These are phyloP conservation scores for Epichloe baconii DNA, from an alignment of 2,329 filamentous ascomycete species.

Conservation along the genomic window DNA sequence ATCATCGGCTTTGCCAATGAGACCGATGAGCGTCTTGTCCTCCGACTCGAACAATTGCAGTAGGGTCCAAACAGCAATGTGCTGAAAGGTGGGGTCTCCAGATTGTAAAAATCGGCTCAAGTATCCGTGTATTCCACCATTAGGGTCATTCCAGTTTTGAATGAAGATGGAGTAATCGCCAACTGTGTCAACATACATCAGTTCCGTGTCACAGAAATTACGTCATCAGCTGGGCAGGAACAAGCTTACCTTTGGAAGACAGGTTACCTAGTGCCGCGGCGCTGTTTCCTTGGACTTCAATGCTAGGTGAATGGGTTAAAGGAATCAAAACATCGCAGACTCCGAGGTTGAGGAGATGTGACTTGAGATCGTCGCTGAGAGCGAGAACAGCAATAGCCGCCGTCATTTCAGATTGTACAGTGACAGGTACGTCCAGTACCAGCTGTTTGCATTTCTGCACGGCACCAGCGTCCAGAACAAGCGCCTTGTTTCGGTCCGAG, in stretches of 20 bases:
- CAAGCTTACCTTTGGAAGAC: constrained; percentile 74
- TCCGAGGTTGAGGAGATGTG: constrained; percentile 76
- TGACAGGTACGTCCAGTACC: constrained; percentile 81
- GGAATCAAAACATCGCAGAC: constrained; percentile 96
- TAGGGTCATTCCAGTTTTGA: constrained; percentile 82
- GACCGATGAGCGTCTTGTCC: constrained; percentile 74
- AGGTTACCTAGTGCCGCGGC: constrained; percentile 90
- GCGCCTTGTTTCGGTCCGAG: constrained; percentile 92
- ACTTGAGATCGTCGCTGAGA: constrained; percentile 88
- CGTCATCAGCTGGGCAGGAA: background rate
- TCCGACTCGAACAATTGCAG: constrained; percentile 92
- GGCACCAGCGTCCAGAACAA: constrained; percentile 92
- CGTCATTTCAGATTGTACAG: constrained; percentile 97
- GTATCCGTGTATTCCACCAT: constrained; percentile 92
- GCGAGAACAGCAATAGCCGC: constrained; percentile 96
- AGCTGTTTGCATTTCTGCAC: constrained; percentile 98
- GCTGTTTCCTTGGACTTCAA: constrained; percentile 97
- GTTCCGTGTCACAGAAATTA: background rate
- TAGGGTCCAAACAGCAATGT: constrained; percentile 97
- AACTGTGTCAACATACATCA: constrained; percentile 39
- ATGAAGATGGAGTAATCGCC: constrained; percentile 96
- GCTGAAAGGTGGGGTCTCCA: constrained; percentile 93
- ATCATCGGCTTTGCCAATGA: constrained; percentile 81
- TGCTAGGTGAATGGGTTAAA: constrained; percentile 85
- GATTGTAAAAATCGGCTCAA: constrained; percentile 84